Evolutionary conservation across 257 asterid genomes (phyloP), one percentile per base, ranked within the genome.

Genomic region (Solanum tarijense): DNA sequence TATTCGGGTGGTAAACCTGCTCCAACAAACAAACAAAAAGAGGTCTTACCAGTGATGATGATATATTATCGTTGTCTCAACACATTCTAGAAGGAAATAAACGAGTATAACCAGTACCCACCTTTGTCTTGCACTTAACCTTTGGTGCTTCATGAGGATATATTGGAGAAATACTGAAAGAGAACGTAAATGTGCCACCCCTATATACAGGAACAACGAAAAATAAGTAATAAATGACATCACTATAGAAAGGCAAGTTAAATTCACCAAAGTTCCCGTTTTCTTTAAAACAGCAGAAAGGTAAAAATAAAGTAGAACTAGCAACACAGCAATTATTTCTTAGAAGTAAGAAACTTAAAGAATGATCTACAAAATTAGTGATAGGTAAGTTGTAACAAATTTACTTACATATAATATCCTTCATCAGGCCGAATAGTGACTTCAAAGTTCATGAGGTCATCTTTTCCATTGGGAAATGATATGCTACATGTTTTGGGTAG

Each of bases 131-230:
- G 98, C 98, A 97, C 93, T 97, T 97, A 84, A 97, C 98, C 91
- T 97, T 97, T 21, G 99, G 99, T 78, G 99, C 98, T 86, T 96
- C 99, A n/a, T 97, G 99, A 75, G 99, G 99, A 89, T 97, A 97
- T 87, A 96, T 92, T 31, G 98, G 94, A 91, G 99, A 91, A 88
- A 97, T 96, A 86, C 93, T 95, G 93, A 97, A 97, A 58, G 99
- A 93, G 91, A 97, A 97, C 84, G 91, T 90, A 93, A 97, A 96
- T 66, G 94, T 95, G 39, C 98, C 99, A 83, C 94, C 92, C 92
- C 99, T 96, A 91, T 34, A 87, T 36, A 90, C 52, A 86, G 60
- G 60, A 46, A 86, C 72, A 46, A 65, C 32, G 60, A 20, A 83
- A 86, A 71, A 82, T 52, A 82, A 38, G 32, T 68, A 82, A 21